These are phyloP conservation scores for Populus tomentosa DNA, from an alignment of 441 rosid species.

Conservation along the genomic window DNA sequence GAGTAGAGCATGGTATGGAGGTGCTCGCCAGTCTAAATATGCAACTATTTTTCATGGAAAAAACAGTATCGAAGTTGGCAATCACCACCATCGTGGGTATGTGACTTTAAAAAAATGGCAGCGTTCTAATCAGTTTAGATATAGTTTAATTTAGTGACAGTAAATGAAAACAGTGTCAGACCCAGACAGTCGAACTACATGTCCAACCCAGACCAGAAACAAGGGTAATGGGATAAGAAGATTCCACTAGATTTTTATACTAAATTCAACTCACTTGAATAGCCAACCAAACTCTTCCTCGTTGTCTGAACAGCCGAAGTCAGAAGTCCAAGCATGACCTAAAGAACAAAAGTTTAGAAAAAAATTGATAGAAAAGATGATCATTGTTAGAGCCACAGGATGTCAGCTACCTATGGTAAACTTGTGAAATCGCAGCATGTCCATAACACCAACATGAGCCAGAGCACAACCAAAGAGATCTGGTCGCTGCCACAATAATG, in stretches of 20 bases:
- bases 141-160: background rate
- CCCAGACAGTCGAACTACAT: no score
- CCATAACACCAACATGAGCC: slow-evolving; percentile 99
- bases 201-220: background rate
- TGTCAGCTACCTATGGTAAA: slow-evolving; percentile 71
- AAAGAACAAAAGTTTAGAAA: slow-evolving; percentile 11
- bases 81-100: background rate
- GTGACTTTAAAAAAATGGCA: background rate
- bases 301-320: slow-evolving; percentile 83
- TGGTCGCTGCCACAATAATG: slow-evolving; percentile 59
- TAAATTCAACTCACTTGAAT: slow-evolving; percentile 42
- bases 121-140: background rate
- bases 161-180: background rate
- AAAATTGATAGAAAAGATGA: background rate
- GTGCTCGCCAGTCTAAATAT: no score
- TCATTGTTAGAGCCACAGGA: background rate
- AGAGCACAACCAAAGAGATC: slow-evolving; percentile 97
- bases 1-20: no score
- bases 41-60: no score
- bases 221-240: background rate
- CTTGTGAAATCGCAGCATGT: slow-evolving; percentile 97
- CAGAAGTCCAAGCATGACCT: slow-evolving; percentile 98
- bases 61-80: background rate
- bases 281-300: slow-evolving; percentile 88
- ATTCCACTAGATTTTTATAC: background rate